phyloP scores from a whole-genome alignment of 495 filamentous ascomycete species.

The Daldinia decipiens region DNA sequence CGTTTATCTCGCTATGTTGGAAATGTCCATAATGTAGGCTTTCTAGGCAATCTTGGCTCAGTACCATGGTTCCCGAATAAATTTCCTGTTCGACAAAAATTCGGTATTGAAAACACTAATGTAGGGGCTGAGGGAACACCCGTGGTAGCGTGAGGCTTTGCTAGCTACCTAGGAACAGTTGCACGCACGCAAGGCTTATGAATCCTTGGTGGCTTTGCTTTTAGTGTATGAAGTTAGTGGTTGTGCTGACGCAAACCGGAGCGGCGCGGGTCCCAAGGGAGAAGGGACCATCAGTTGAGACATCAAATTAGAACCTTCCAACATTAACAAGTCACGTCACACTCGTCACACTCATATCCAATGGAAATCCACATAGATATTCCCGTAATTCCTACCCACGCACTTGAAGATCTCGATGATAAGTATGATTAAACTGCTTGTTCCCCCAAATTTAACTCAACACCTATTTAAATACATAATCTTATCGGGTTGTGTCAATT shows the following conservation, averaged over 20 bases:
- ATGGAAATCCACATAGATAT: conserved; percentile 18
- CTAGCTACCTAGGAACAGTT: neutral
- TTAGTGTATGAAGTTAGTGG: neutral
- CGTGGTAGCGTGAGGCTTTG: neutral
- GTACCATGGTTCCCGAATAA: conserved; percentile 5
- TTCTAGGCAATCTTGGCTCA: neutral
- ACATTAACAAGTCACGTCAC: conserved; percentile 13
- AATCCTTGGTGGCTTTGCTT: neutral
- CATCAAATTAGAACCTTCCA: neutral
- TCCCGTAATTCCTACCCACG: conserved; percentile 22
- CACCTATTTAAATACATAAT: neutral
- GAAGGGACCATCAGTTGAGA: conserved; percentile 3
- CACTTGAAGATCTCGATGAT: conserved; percentile 11
- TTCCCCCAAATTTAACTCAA: neutral
- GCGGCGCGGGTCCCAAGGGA: conserved; percentile 29
- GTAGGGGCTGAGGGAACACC: neutral
- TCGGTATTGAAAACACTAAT: conserved; percentile 1
- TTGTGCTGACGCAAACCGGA: conserved; percentile 31
- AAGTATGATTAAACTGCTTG: neutral
- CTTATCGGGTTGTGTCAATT: neutral
- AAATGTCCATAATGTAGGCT: conserved; percentile 1
- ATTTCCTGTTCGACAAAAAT: neutral
- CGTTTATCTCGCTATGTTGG: conserved; percentile 15
- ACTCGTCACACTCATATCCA: conserved; percentile 16
- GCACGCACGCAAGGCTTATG: conserved; percentile 9